Evolutionary conservation across 2,329 filamentous ascomycete species (phyloP), one percentile per base, ranked within the genome.

Genomic region (Sphaerulina populicola): DNA sequence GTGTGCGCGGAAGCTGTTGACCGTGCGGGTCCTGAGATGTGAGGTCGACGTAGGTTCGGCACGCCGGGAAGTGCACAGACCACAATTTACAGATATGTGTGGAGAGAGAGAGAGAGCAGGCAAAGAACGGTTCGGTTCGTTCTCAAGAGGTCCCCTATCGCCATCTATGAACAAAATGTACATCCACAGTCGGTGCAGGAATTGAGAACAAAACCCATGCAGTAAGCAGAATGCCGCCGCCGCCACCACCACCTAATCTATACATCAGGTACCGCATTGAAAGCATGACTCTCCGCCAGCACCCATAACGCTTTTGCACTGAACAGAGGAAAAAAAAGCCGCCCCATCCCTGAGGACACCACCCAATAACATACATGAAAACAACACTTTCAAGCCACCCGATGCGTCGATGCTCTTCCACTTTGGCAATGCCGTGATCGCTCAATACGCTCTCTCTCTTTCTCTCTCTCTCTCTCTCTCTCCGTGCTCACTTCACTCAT

Each of bases 401-500:
- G 21, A 14, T 41, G 46, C 27, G 37, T 36, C n/a, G 31, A 43
- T 43, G 46, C 45, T 43, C 38, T 9, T 43, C 30, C 10, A 23
- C 46, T 15, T 30, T 18, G 8, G 33, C 21, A 10, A 49, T 41
- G 39, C 18, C 39, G 39, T 49, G 29, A 18, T 33, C 39, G 29
- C 6, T 18, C 33, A 37, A 42, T 49, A 29, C 29, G 33, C 10
- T n/a, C 18, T 18, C 18, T 18, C 18, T 2, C 18, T 18, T 3
- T 18, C 27, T 36, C 31, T 18, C 18, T 2, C 10, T n/a, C 18
- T 18, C 18, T 18, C 18, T 2, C 18, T 18, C 18, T 18, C 27
- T 36, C 31, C 38, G 29, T 14, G 10, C 18, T 23, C 12, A 40
- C 10, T 15, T 41, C 49, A 62, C 39, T 49, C 56, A 49, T 66